A percentile compares a stretch with the other conserved stretches of the same genome.
phyloP scores from a whole-genome alignment of 331 rosid genomes.

The Stylosanthes scabra region DNA sequence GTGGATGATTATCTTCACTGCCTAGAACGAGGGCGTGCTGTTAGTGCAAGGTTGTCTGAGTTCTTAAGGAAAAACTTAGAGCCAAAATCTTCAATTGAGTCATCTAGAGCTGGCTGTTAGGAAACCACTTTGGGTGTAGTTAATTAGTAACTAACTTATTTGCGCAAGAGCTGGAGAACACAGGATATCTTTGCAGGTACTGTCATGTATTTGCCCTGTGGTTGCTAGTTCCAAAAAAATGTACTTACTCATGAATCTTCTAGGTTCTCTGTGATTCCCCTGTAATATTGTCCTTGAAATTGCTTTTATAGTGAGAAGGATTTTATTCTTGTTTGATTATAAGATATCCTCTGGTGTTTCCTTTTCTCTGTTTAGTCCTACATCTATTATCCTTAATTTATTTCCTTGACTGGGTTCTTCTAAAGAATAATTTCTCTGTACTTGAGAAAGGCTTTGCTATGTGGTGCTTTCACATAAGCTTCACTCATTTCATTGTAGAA shows the following conservation, averaged over 20 bases:
- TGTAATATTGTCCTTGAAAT: constrained; percentile 6
- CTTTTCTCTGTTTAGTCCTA: constrained; percentile 3
- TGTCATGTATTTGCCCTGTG: constrained; percentile 18
- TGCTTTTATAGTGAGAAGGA: not conserved
- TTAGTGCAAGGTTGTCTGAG: constrained; percentile 69
- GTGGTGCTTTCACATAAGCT: no score
- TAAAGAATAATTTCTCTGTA: not conserved
- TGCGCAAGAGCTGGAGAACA: not conserved
- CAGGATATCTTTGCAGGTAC: constrained; percentile 11
- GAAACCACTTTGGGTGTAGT: constrained; percentile 12
- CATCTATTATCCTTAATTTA: not conserved
- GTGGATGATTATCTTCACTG: constrained; percentile 88
- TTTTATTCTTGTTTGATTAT: not conserved
- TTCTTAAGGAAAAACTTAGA: constrained; percentile 75
- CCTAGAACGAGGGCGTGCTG: constrained; percentile 89
- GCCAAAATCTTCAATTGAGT: constrained; percentile 52
- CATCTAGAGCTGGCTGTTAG: constrained; percentile 54
- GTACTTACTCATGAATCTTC: not conserved
- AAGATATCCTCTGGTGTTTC: not conserved
- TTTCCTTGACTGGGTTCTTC: not conserved
- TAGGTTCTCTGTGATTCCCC: constrained; percentile 18
- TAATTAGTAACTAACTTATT: constrained; percentile 8
- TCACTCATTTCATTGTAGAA: no score
- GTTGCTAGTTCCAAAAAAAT: not conserved
- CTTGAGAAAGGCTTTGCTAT: not conserved